Base-by-base conservation (phyloP, 1,284 basidiomycete genomes). In the Pyrrhoderma lamaoense region DNA sequence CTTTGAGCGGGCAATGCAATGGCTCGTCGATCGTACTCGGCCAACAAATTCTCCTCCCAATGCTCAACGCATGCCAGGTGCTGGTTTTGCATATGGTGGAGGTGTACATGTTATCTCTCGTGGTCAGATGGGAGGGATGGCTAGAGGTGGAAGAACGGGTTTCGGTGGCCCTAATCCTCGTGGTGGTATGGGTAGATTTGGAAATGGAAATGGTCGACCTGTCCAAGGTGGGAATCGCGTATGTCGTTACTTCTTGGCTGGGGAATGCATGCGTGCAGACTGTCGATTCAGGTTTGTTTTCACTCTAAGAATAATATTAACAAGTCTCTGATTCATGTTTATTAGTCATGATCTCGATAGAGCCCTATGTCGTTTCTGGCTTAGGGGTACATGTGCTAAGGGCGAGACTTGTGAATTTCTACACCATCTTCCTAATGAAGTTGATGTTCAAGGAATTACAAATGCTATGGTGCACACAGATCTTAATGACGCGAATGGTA, bases 301-400 rank as follows among this genome's bases (percentile, higher is more conserved):
- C 19, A 14, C 34, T 23, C n/a, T 35, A 8, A 39, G 18, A 37
- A n/a, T 25, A 18, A 36, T 21, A 42, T 22, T 42, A 14, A 18
- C 35, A 16, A 36, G 14, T 27, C 9, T 11, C 18, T n/a, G 23
- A 31, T 42, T 25, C 22, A 44, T 11, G 34, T 43, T 31, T 16
- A 16, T 3, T 60, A 91, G 89, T 59, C 89, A 95, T 64, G 92
- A 95, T 63, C 76, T 94, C 2, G 92, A 95, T 64, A 80, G 92
- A 39, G 94, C 94, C 0, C 69, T 97, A 19, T 98, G 93, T 68
- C 88, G 95, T 31, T 99, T 98, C 72, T 99, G 95, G 95, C 77
- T 99, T 38, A 80, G 93, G 46, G 95, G 95, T 3, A 93, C 93
- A 51, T 97, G 93, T 64, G 89, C 92, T 42, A 97, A 97, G 67